phyloP scores from a whole-genome alignment of 352 stramenopile species.

The Globisporangium nagaii region DNA sequence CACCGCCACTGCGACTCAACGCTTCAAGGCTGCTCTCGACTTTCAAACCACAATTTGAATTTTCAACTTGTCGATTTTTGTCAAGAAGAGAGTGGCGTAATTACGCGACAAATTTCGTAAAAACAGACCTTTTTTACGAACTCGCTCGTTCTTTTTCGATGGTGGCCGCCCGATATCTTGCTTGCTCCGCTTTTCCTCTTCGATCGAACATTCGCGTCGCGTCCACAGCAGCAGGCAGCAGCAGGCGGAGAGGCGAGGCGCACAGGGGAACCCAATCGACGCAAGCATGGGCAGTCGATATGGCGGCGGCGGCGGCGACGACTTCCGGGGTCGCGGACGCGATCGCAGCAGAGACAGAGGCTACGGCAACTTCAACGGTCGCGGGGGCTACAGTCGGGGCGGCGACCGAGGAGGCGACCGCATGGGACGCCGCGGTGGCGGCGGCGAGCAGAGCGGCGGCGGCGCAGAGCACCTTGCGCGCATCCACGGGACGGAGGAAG shows the following conservation, averaged over 20 bases:
- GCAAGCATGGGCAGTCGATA: slow-evolving; percentile 64
- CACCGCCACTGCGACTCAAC: neutral
- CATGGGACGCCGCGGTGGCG: slow-evolving; percentile 26
- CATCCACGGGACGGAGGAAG: slow-evolving; percentile 98
- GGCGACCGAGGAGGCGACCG: slow-evolving; percentile 52
- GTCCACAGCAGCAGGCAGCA: no score
- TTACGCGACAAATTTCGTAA: slow-evolving; percentile 1
- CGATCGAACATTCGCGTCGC: no score
- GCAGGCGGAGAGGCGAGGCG: neutral
- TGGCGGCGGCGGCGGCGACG: slow-evolving; percentile 37
- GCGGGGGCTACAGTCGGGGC: slow-evolving; percentile 21
- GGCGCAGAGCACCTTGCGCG: slow-evolving; percentile 94
- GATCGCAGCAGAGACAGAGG: slow-evolving; percentile 72
- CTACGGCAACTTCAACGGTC: slow-evolving; percentile 16
- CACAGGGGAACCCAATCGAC: neutral
- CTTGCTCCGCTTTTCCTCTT: neutral
- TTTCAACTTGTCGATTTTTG: slow-evolving; percentile 1
- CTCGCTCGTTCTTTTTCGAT: slow-evolving; percentile 6
- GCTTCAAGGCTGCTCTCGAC: slow-evolving; percentile 1
- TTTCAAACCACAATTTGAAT: slow-evolving; percentile 10
- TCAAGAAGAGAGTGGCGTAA: neutral
- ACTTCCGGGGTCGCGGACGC: slow-evolving; percentile 55
- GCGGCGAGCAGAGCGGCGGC: slow-evolving; percentile 65
- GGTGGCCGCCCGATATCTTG: slow-evolving; percentile 8
- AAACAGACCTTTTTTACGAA: slow-evolving; percentile 8